phyloP scores from a whole-genome alignment of 345 rosid genomes.

The Gossypium australe region DNA sequence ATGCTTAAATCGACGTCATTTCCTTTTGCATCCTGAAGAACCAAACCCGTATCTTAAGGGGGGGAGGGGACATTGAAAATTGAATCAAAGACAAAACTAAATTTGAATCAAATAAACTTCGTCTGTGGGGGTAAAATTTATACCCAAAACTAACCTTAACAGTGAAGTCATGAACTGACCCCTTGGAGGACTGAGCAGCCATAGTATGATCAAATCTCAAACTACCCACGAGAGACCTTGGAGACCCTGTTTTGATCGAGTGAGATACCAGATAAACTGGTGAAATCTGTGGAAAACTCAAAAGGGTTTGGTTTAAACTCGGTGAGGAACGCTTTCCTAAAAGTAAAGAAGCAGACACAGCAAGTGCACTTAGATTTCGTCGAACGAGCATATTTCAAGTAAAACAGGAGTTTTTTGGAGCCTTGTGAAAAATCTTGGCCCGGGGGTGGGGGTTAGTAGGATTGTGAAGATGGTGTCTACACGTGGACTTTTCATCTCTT shows the following conservation, averaged over 20 bases:
- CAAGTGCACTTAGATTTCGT: neutral
- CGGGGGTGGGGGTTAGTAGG: neutral
- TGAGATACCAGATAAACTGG: conserved; percentile 21
- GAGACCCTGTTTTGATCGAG: conserved; percentile 18
- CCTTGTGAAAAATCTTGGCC: neutral
- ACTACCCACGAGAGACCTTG: conserved; percentile 16
- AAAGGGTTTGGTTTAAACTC: conserved; percentile 20
- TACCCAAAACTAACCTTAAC: conserved; percentile 52
- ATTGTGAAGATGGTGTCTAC: neutral
- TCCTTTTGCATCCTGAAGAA: conserved; percentile 68
- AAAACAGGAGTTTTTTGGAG: neutral
- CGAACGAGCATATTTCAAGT: neutral
- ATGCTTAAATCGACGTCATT: conserved; percentile 62
- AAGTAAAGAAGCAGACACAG: conserved; percentile 21
- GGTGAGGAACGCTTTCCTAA: conserved; percentile 15
- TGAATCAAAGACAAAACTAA: neutral
- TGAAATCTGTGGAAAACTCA: conserved; percentile 11
- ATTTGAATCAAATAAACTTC: neutral
- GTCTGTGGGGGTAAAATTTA: neutral
- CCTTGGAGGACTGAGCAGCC: conserved; percentile 54
- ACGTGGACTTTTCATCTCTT: neutral
- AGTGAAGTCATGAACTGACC: conserved; percentile 68
- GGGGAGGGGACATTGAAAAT: neutral
- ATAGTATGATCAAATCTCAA: conserved; percentile 45
- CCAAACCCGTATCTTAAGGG: neutral